phyloP scores from a whole-genome alignment of 306 rosid species.

The Acacia melanoxylon region DNA sequence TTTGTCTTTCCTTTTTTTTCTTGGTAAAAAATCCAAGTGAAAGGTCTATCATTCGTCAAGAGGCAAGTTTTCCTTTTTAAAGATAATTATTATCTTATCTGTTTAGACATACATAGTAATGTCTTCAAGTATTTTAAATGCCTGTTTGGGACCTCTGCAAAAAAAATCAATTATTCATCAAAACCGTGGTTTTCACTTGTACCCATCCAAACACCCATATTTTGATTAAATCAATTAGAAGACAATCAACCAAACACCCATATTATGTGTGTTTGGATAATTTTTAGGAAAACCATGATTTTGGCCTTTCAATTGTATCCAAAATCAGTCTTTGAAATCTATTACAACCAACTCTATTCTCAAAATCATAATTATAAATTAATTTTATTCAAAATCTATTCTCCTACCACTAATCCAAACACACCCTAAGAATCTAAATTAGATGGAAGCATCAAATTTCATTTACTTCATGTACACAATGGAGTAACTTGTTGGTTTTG shows the following conservation, averaged over 20 bases:
- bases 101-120: not conserved
- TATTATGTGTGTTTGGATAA: not conserved
- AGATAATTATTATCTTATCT: not conserved
- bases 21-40: not conserved
- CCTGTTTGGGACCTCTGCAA: not conserved
- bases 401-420: not conserved
- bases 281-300: not conserved
- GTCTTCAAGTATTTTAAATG: not conserved
- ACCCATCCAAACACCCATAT: not conserved
- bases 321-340: not conserved
- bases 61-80: not conserved
- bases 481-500: not conserved
- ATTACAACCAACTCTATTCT: not conserved
- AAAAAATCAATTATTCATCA: not conserved
- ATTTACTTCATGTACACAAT: constrained; percentile 16
- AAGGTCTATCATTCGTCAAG: not conserved
- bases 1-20: not conserved
- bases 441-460: not conserved
- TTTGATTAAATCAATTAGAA: not conserved
- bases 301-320: not conserved
- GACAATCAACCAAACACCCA: not conserved
- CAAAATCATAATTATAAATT: not conserved
- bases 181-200: not conserved
- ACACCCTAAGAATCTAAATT: not conserved
- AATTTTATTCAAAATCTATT: not conserved